Evolutionary conservation across 139 green algal genomes (phyloP).

Genomic region (Chlorella ohadii): DNA sequence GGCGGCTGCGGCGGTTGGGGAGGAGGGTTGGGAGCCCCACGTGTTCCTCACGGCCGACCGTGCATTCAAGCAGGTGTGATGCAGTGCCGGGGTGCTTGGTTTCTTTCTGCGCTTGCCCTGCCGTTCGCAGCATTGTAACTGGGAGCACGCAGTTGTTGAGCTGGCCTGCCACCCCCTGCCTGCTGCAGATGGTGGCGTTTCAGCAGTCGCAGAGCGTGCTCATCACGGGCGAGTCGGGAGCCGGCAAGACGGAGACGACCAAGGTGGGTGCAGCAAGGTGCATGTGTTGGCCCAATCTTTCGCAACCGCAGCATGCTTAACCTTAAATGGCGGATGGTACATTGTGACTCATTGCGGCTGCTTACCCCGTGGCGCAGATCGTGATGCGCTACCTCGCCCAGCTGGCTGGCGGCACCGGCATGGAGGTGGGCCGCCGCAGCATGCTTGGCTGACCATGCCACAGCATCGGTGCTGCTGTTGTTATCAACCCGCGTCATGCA

Average conservation of each 20-base stretch:
- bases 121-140: no score
- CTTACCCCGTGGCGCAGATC: constrained; percentile 55
- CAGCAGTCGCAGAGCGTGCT: constrained; percentile 64
- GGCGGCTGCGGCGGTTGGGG: background rate
- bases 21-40: constrained; percentile 61
- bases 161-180: no score
- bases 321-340: no score
- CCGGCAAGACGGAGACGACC: constrained; percentile 96
- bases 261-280: constrained; percentile 53
- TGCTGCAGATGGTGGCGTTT: constrained; percentile 28
- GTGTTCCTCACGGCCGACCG: constrained; percentile 84
- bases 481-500: no score
- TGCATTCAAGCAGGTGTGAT: constrained; percentile 80
- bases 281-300: no score
- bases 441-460: background rate
- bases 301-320: no score
- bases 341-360: no score
- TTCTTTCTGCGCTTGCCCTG: no score
- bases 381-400: constrained; percentile 91
- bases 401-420: constrained; percentile 75
- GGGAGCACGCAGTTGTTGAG: background rate
- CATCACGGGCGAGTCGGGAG: constrained; percentile 80
- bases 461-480: no score
- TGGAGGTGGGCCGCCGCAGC: constrained; percentile 28
- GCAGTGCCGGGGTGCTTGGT: background rate